Evolutionary conservation across 352 stramenopile species (phyloP), one percentile per base, ranked within the genome.

Genomic region (Pythium brassicae): DNA sequence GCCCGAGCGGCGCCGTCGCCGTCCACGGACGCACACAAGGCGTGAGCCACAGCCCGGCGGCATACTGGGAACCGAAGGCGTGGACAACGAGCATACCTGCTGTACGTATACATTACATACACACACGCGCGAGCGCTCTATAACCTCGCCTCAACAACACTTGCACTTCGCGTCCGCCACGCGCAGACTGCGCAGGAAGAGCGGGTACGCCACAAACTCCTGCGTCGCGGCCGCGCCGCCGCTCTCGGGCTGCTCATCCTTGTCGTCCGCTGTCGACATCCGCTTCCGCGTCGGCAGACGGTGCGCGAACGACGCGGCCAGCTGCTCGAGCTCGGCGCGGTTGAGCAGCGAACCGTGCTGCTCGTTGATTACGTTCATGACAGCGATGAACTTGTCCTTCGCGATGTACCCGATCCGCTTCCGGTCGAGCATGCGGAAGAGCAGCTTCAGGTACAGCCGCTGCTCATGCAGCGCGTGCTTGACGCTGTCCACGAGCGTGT

Each of bases 391-490:
- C 62, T 92, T 85, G 46, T 69, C 35, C 43, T 82, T 83, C 11
- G 73, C 75, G 37, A 92, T 62, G 45, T 79, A 85, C 17, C 82
- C 82, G 10, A 72, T 66, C 26, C 81, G 68, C 55, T 83, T 85
- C 46, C 78, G 80, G 46, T 92, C 82, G 15, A 92, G 60, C 57
- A 84, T 84, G 11, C 82, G 79, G 62, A 92, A 92, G 12, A 92
- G 55, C 27, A 89, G 77, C 60, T 92, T 92, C 32, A 92, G 74
- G 56, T 92, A 88, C 53, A 92, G 53, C 1, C 79, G 78, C 60
- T 92, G 82, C 55, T 92, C 82, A 45, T 89, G 80, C 32, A 92
- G 63, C 15, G 77, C 78, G 40, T 86, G 79, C 66, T 88, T 92
- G 35, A 83, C 76, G 22, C 68, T 81, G 42, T 87, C 78, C 1